phyloP scores from a whole-genome alignment of 2,329 filamentous ascomycete genomes.

The Exophiala oligosperma region DNA sequence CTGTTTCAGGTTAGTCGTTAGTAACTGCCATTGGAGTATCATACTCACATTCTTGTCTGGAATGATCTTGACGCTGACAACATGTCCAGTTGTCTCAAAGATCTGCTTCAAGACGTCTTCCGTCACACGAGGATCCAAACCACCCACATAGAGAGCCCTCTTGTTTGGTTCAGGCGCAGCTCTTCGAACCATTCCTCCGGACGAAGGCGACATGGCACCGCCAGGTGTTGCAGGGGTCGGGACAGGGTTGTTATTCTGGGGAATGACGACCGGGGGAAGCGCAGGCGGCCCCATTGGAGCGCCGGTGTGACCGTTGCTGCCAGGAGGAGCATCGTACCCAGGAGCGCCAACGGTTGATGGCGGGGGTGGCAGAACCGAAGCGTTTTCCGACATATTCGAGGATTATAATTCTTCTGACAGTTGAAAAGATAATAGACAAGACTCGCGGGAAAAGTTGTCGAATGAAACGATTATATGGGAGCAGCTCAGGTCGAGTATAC shows the following conservation, averaged over 20 bases:
- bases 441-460: not conserved
- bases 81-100: slow-evolving; percentile 97
- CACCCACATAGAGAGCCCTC: slow-evolving; percentile 92
- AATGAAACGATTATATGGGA: not conserved
- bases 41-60: slow-evolving; percentile 95
- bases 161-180: slow-evolving; percentile 98
- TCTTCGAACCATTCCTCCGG: slow-evolving; percentile 79
- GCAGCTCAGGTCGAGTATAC: slow-evolving; percentile 11
- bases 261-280: slow-evolving; percentile 80
- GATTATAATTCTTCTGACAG: slow-evolving; percentile 13
- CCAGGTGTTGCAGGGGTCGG: slow-evolving; percentile 86
- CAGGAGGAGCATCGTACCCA: slow-evolving; percentile 71
- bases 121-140: slow-evolving; percentile 89
- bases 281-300: slow-evolving; percentile 77
- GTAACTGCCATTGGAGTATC: too few species aligned
- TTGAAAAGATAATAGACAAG: slow-evolving; percentile 14
- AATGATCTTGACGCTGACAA: slow-evolving; percentile 98
- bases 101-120: slow-evolving; percentile 97
- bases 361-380: slow-evolving; percentile 64
- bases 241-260: slow-evolving; percentile 93
- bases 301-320: slow-evolving; percentile 59
- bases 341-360: slow-evolving; percentile 68
- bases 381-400: slow-evolving; percentile 73
- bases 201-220: slow-evolving; percentile 80
- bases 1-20: not conserved